phyloP scores from a whole-genome alignment of 2,329 filamentous ascomycete genomes.

The Microdochium trichocladiopsis region DNA sequence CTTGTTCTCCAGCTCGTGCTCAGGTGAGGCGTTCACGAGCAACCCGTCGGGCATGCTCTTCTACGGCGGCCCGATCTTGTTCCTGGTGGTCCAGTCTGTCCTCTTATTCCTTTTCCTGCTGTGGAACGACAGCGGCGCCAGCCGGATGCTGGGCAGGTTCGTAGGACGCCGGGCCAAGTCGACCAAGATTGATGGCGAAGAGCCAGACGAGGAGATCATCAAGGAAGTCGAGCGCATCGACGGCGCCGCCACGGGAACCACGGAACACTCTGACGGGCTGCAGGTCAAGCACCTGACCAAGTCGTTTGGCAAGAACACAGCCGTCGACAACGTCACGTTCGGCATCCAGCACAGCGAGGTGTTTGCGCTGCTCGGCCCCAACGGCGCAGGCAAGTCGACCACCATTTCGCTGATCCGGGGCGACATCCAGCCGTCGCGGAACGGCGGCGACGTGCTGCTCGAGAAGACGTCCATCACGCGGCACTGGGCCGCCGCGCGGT shows the following conservation, averaged over 20 bases:
- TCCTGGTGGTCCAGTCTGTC: slow-evolving; percentile 68
- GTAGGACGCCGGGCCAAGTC: slow-evolving; percentile 34
- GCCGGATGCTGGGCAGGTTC: neutral
- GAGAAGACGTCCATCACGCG: slow-evolving; percentile 70
- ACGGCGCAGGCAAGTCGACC: slow-evolving; percentile 86
- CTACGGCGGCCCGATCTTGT: slow-evolving; percentile 81
- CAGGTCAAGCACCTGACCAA: slow-evolving; percentile 78
- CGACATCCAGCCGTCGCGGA: slow-evolving; percentile 67
- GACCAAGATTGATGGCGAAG: slow-evolving; percentile 18
- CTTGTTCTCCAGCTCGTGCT: slow-evolving; percentile 74
- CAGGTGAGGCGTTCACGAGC: slow-evolving; percentile 51
- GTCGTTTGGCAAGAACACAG: slow-evolving; percentile 65
- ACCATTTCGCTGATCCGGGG: slow-evolving; percentile 85
- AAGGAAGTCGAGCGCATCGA: slow-evolving; percentile 59
- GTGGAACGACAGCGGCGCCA: slow-evolving; percentile 71
- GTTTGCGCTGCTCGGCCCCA: slow-evolving; percentile 83
- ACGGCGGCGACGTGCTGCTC: slow-evolving; percentile 74
- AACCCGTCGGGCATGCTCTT: slow-evolving; percentile 65
- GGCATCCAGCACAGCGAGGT: slow-evolving; percentile 74
- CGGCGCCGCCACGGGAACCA: slow-evolving; percentile 40
- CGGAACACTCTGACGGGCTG: slow-evolving; percentile 52
- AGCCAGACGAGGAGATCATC: slow-evolving; percentile 52
- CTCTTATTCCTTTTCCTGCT: slow-evolving; percentile 66
- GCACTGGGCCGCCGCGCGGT: slow-evolving; percentile 64
- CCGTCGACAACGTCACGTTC: slow-evolving; percentile 85